Evolutionary conservation across 23 red algal genomes (phyloP).

Genomic region (Gracilariopsis chorda): DNA sequence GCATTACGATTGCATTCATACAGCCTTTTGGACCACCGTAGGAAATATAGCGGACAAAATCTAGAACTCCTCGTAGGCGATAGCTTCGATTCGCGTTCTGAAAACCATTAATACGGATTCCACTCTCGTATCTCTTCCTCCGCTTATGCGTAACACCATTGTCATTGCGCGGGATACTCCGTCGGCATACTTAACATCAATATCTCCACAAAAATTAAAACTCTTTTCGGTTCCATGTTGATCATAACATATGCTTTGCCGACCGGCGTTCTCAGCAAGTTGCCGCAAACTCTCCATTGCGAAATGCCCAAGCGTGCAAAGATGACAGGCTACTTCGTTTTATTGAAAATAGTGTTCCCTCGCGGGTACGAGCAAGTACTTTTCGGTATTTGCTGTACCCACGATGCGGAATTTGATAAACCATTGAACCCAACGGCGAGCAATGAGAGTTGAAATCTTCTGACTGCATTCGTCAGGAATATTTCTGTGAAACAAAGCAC

Average conservation of each 20-base stretch:
- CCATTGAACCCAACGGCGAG: no score
- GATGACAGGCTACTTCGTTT: neutral
- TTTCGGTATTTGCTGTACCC: no score
- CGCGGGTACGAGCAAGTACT: no score
- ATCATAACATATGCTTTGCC: neutral
- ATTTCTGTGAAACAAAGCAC: no score
- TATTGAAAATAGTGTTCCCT: no score
- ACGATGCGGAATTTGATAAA: no score
- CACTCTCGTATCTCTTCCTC: neutral
- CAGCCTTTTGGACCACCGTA: no score
- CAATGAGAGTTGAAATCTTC: no score
- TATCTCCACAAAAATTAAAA: neutral
- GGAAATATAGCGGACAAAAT: neutral
- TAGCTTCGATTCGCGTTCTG: neutral
- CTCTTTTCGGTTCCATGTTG: neutral
- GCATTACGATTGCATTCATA: neutral
- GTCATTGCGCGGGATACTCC: neutral
- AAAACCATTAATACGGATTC: conserved; percentile 11
- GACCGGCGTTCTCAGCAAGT: no score
- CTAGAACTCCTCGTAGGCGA: neutral
- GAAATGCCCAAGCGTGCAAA: neutral
- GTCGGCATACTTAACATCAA: neutral
- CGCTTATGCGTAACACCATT: neutral
- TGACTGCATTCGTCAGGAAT: no score
- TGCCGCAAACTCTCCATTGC: neutral